Evolutionary conservation across 2,329 filamentous ascomycete genomes (phyloP), one percentile per base, ranked within the genome.

Genomic region (Ceratocystis variospora): DNA sequence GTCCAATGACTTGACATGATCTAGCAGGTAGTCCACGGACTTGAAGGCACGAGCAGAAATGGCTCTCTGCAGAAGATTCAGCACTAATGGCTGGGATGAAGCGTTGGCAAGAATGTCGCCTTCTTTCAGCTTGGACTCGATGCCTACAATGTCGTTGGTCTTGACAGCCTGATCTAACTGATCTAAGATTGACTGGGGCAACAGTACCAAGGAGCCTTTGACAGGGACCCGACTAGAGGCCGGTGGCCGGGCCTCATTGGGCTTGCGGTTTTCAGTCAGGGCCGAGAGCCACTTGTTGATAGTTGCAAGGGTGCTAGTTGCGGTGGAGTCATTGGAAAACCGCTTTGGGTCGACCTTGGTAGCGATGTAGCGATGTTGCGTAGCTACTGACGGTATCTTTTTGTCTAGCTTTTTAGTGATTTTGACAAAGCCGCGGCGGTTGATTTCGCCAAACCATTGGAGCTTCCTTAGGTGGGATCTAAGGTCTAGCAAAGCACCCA

Each of bases 341-440:
- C 89, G 84, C 70, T 87, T 87, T 1, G 89, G 87, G 70, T 96
- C 90, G 67, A 99, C 93, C 77, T 95, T 96, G 61, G 90, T 90
- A 50, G 88, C 85, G 68, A 99, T 81, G 73, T 97, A 99, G 67
- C 86, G 84, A 73, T 89, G 86, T 77, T 96, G 92, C 0, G 89
- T 87, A 63, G 86, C 83, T 2, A 86, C 84, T 59, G 84, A 82
- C 0, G 87, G 82, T 2, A 96, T 84, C 77, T 96, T 96, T 78
- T 99, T 99, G 77, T 99, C 94, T 59, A 96, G 79, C 77, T 99
- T 99, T 79, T 99, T 99, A 63, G 94, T 96, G 75, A 99, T 99
- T 78, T 99, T 99, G 75, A 95, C 85, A 73, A 99, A 99, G 1
- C 94, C 94, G 70, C 90, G 83, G 64, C 92, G 85, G 75, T 99